Evolutionary conservation across 306 rosid genomes (phyloP).

Genomic region (Acacia crassicarpa): DNA sequence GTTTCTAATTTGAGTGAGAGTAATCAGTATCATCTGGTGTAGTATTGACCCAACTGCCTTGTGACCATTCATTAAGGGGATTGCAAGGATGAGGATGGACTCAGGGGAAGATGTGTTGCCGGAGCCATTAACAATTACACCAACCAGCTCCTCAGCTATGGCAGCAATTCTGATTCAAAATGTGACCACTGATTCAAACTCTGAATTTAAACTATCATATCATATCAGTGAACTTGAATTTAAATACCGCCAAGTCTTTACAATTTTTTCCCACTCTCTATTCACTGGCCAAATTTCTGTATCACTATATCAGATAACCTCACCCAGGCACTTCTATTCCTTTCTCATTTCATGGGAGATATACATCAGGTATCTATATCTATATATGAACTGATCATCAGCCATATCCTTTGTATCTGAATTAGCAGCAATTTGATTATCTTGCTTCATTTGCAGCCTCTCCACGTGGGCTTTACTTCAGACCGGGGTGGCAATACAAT

Average conservation of each 20-base stretch:
- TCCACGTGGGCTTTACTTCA: slow-evolving; percentile 74
- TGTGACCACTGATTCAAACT: slow-evolving; percentile 36
- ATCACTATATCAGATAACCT: slow-evolving; percentile 63
- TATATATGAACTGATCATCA: background rate
- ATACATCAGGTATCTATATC: slow-evolving; percentile 66
- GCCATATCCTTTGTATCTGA: background rate
- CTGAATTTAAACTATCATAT: background rate
- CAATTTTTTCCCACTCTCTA: background rate
- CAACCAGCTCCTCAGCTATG: slow-evolving; percentile 54
- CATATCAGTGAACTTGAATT: background rate
- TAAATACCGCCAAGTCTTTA: background rate
- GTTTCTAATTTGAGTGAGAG: no score
- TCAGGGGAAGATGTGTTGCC: slow-evolving; percentile 63
- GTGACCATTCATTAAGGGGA: slow-evolving; percentile 57
- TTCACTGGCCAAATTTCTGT: slow-evolving; percentile 22
- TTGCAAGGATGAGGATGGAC: slow-evolving; percentile 64
- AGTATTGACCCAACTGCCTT: background rate
- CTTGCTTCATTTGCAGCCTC: slow-evolving; percentile 62
- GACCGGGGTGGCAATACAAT: slow-evolving; percentile 77
- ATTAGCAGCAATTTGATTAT: background rate
- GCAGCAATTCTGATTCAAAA: slow-evolving; percentile 30
- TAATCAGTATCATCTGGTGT: background rate
- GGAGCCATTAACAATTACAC: slow-evolving; percentile 81
- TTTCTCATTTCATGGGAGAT: slow-evolving; percentile 84
- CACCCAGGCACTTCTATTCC: slow-evolving; percentile 75